Percentiles rank a stretch among this genome's conserved stretches.
These are phyloP conservation scores for Komagataella pastoris DNA, from an alignment of 805 yeast genomes.

Conservation along the genomic window DNA sequence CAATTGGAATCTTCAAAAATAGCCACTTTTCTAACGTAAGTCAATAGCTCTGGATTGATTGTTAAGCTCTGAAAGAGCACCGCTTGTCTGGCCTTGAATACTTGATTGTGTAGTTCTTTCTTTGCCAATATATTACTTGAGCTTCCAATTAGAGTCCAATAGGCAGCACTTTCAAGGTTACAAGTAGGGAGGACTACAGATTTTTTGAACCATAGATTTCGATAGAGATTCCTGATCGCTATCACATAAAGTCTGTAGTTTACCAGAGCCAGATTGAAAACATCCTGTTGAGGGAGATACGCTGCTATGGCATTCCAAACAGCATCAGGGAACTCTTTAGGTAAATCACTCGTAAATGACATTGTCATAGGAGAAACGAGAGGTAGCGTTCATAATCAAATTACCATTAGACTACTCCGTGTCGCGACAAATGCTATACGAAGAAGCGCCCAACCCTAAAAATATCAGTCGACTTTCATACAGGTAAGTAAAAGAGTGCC, in stretches of 20 bases:
- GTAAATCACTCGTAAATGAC: not conserved
- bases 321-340: conserved; percentile 8
- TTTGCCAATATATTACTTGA: conserved; percentile 19
- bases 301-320: conserved; percentile 10
- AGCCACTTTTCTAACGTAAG: conserved; percentile 19
- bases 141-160: conserved; percentile 25
- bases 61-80: conserved; percentile 23
- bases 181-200: conserved; percentile 16
- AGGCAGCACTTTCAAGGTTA: conserved; percentile 19
- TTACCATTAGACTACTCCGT: not conserved
- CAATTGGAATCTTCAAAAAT: conserved; percentile 14
- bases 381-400: not conserved
- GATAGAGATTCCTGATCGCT: conserved; percentile 22
- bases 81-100: conserved; percentile 24
- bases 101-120: conserved; percentile 20
- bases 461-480: not conserved
- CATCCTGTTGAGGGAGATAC: conserved; percentile 26
- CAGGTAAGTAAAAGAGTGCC: no score
- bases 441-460: not conserved
- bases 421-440: not conserved
- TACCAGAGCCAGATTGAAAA: conserved; percentile 18
- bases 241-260: conserved; percentile 17
- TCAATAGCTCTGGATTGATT: conserved; percentile 20
- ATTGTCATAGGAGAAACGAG: not conserved
- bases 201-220: conserved; percentile 20